Evolutionary conservation across 345 rosid species (phyloP).

Genomic region (Lepidium sativum): DNA sequence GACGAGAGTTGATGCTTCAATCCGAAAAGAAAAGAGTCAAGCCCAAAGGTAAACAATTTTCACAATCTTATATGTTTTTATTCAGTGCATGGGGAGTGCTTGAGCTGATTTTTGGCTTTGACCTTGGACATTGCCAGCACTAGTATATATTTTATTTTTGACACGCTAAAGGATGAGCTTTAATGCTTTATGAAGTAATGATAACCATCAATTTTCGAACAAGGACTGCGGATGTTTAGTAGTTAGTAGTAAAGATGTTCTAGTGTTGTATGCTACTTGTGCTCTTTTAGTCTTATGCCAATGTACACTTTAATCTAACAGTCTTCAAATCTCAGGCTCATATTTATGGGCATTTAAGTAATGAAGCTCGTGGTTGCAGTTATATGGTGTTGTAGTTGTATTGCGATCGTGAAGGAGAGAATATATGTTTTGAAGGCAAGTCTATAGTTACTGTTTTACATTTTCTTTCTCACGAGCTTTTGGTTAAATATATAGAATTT

Average conservation of each 20-base stretch:
- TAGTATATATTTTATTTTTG: background rate
- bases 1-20: slow-evolving; percentile 69
- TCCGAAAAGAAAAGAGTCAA: slow-evolving; percentile 55
- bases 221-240: background rate
- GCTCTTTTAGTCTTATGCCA: background rate
- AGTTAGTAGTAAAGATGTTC: background rate
- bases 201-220: too few relatives aligned
- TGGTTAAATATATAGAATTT: background rate
- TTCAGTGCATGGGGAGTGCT: background rate
- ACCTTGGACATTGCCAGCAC: background rate
- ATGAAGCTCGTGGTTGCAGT: slow-evolving; percentile 81
- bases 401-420: slow-evolving; percentile 98
- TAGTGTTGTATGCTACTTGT: background rate
- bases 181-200: background rate
- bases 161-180: background rate
- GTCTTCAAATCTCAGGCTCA: slow-evolving; percentile 45
- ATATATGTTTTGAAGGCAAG: slow-evolving; percentile 95
- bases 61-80: background rate
- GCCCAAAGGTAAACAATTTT: slow-evolving; percentile 57
- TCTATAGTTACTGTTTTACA: background rate
- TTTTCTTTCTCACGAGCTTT: too few relatives aligned
- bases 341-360: slow-evolving; percentile 74
- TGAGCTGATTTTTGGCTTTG: background rate
- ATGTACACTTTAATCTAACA: slow-evolving; percentile 16
- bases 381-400: slow-evolving; percentile 90